Evolutionary conservation across 2,329 filamentous ascomycete genomes (phyloP).

Genomic region (Fusarium sp.): DNA sequence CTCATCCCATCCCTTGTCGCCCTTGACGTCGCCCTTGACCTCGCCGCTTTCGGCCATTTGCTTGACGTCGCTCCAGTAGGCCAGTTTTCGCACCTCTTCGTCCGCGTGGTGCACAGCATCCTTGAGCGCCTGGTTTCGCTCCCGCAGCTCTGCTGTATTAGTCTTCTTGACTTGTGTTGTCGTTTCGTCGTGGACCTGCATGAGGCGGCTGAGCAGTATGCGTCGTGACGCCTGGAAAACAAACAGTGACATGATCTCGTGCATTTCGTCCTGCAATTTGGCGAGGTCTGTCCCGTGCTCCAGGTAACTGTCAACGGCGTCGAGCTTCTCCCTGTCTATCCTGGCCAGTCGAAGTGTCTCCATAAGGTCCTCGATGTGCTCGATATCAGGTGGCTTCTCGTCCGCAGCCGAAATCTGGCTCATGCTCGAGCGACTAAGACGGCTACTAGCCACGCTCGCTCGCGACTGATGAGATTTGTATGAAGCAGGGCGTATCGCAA

Average conservation of each 20-base stretch:
- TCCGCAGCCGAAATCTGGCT: constrained; percentile 51
- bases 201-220: constrained; percentile 77
- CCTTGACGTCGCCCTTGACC: constrained; percentile 56
- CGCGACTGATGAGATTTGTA: constrained; percentile 46
- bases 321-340: constrained; percentile 92
- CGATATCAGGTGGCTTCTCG: constrained; percentile 68
- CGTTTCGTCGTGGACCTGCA: constrained; percentile 64
- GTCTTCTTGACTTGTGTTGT: constrained; percentile 51
- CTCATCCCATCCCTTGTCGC: constrained; percentile 49
- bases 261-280: constrained; percentile 80
- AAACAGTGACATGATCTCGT: constrained; percentile 85
- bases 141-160: constrained; percentile 44
- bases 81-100: constrained; percentile 80
- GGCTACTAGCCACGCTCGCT: constrained; percentile 48
- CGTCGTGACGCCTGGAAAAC: constrained; percentile 90
- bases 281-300: constrained; percentile 79
- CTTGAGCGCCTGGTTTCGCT: constrained; percentile 74
- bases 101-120: constrained; percentile 81
- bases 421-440: constrained; percentile 51
- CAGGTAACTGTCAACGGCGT: constrained; percentile 85
- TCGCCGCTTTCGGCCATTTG: constrained; percentile 69
- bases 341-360: constrained; percentile 72
- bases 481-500: constrained; percentile 74
- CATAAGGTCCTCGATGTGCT: constrained; percentile 76
- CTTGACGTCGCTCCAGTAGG: constrained; percentile 89